phyloP scores from a whole-genome alignment of 495 filamentous ascomycete species.

The Penicillium malachiteum region DNA sequence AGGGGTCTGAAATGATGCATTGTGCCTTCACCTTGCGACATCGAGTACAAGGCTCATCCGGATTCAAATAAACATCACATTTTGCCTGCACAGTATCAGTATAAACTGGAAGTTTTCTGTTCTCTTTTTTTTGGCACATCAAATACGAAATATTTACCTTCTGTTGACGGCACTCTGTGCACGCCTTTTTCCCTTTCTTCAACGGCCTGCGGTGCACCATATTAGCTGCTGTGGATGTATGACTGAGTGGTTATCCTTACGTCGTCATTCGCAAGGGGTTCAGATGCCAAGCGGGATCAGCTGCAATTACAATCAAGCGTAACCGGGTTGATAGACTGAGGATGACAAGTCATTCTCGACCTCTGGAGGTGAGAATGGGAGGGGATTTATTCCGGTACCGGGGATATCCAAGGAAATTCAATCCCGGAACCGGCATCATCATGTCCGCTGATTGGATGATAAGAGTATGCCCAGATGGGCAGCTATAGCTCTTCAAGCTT shows the following conservation, averaged over 20 bases:
- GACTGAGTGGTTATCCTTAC: constrained; percentile 4
- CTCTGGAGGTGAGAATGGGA: background rate
- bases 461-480: background rate
- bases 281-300: background rate
- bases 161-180: constrained; percentile 47
- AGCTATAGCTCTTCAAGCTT: background rate
- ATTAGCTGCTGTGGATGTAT: constrained; percentile 6
- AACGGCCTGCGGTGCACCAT: constrained; percentile 26
- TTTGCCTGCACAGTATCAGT: constrained; percentile 26
- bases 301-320: background rate
- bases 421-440: background rate
- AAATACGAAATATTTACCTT: constrained; percentile 38
- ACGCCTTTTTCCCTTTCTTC: constrained; percentile 44
- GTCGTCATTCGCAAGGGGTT: constrained; percentile 11
- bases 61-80: constrained; percentile 42
- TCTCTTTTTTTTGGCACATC: background rate
- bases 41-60: constrained; percentile 34
- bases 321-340: constrained; percentile 4
- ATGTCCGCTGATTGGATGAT: background rate
- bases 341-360: constrained; percentile 7
- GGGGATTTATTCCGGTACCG: background rate
- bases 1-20: constrained; percentile 43
- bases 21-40: constrained; percentile 37
- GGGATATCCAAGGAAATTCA: background rate
- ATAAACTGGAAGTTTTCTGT: background rate